Base-by-base conservation (phyloP, 352 stramenopile species). In the Globisporangium cederbergense region DNA sequence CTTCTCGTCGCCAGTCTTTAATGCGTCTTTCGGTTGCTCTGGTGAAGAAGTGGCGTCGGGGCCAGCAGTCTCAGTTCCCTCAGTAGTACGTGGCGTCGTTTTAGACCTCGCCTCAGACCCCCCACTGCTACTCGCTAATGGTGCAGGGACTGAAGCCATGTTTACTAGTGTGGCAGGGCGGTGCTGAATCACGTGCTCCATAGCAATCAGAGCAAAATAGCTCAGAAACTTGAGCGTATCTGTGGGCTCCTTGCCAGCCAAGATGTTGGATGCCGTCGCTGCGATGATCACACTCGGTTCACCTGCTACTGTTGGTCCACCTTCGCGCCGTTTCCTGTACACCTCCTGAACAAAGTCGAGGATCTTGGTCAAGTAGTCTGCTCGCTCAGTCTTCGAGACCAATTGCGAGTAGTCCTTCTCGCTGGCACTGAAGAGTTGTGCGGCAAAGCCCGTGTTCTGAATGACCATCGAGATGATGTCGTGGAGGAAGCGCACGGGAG, bases 141-240 rank as follows among this genome's bases (percentile, higher is more conserved):
- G 46, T 30, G 32, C 40, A 62, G 25, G 25, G 32, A 11, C 25
- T 25, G 54, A 22, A 34, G 22, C 18, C n/a, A 49, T 7, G 40
- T 13, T n/a, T 45, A 57, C 50, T 46, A 52, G 50, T 9, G 52
- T 22, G 45, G 38, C 30, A 47, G 57, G 58, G 18, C 67, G 66
- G 22, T 83, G 43, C 11, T 75, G 65, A 30, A 88, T 71, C 20
- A 64, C 71, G 64, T 87, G 79, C 34, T 88, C 73, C 28, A 91
- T 75, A 1, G 84, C 79, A 47, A 77, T 76, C 6, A 91, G 61
- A 0, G 72, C 73, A 18, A 93, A 81, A 60, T 76, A 91, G 28
- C 74, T 75, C n/a, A 95, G 53, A 43, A 93, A 91, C 50, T 90
- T 79, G 14, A 95, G 73, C 7, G 86, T 95, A 51, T 93, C 83